A percentile compares a stretch with the other conserved stretches of the same genome.
phyloP scores from a whole-genome alignment of 2,329 filamentous ascomycete genomes.

The Sarocladiaceae sp. region DNA sequence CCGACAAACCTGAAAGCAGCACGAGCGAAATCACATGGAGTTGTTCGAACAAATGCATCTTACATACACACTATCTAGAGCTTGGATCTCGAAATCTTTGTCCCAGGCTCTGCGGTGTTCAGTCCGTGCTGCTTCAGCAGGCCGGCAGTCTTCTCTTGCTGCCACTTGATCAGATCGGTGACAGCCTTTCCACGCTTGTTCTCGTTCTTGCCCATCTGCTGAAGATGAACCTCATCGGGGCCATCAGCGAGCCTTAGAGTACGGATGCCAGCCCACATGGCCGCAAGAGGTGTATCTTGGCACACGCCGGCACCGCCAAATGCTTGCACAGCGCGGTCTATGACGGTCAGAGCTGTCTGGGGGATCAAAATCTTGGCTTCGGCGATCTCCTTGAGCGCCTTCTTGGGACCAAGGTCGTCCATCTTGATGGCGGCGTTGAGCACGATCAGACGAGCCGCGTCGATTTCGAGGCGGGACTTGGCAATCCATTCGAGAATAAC shows the following conservation, averaged over 20 bases:
- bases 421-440: constrained; percentile 95
- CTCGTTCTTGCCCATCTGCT: constrained; percentile 78
- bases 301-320: constrained; percentile 88
- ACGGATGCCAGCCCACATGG: constrained; percentile 75
- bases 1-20: too few relatives aligned
- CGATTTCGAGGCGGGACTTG: constrained; percentile 87
- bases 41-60: too few relatives aligned
- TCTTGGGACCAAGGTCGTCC: constrained; percentile 83
- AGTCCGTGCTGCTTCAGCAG: constrained; percentile 57
- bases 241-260: constrained; percentile 88
- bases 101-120: constrained; percentile 43
- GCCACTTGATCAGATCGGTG: constrained; percentile 57
- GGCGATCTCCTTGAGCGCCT: constrained; percentile 87
- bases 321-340: constrained; percentile 90
- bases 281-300: constrained; percentile 89
- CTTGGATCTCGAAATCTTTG: constrained; percentile 45
- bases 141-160: constrained; percentile 61
- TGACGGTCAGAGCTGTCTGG: constrained; percentile 74
- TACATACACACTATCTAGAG: constrained; percentile 29
- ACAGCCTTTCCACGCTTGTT: constrained; percentile 64
- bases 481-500: constrained; percentile 95
- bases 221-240: constrained; percentile 89
- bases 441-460: constrained; percentile 82
- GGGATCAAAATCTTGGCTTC: constrained; percentile 93
- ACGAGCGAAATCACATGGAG: too few relatives aligned